Evolutionary conservation across 139 green algal species (phyloP).

Genomic region (Desmodesmus armatus): DNA sequence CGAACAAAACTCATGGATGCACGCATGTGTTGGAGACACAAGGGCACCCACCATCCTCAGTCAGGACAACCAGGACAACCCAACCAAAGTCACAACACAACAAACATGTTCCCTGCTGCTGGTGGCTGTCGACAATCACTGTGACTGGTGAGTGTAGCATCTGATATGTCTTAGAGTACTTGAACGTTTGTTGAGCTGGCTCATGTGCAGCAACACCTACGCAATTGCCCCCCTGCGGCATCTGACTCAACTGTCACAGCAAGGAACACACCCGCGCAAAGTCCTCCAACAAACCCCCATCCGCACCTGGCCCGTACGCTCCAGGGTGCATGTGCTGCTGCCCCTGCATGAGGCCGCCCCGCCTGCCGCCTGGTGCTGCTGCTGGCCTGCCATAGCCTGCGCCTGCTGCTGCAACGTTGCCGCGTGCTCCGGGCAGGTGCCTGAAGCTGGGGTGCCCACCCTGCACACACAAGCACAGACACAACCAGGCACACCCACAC

Average conservation of each 20-base stretch:
- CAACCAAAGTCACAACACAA: too few species aligned
- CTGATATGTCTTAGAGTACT: too few species aligned
- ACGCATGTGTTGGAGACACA: too few species aligned
- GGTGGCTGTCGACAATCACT: too few species aligned
- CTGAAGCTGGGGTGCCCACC: slow-evolving; percentile 30
- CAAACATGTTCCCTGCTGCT: too few species aligned
- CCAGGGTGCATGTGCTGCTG: not conserved
- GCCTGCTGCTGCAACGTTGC: slow-evolving; percentile 4
- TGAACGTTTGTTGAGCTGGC: not conserved
- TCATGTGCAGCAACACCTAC: not conserved
- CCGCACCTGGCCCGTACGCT: not conserved
- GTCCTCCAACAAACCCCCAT: too few species aligned
- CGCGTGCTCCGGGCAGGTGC: slow-evolving; percentile 29
- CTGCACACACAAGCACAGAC: slow-evolving; percentile 2
- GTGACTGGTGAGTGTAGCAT: too few species aligned
- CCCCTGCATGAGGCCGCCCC: slow-evolving; percentile 10
- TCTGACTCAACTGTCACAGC: not conserved
- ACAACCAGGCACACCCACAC: not conserved
- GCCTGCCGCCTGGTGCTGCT: not conserved
- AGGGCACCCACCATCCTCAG: too few species aligned
- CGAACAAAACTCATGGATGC: too few species aligned
- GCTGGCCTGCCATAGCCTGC: not conserved
- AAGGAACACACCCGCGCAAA: too few species aligned
- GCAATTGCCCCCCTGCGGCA: not conserved
- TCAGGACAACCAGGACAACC: too few species aligned